A percentile compares a stretch with the other conserved stretches of the same genome.
Conservation (phyloP, 2,329 filamentous ascomycete species). For the Metarhizium anisopliae region DNA sequence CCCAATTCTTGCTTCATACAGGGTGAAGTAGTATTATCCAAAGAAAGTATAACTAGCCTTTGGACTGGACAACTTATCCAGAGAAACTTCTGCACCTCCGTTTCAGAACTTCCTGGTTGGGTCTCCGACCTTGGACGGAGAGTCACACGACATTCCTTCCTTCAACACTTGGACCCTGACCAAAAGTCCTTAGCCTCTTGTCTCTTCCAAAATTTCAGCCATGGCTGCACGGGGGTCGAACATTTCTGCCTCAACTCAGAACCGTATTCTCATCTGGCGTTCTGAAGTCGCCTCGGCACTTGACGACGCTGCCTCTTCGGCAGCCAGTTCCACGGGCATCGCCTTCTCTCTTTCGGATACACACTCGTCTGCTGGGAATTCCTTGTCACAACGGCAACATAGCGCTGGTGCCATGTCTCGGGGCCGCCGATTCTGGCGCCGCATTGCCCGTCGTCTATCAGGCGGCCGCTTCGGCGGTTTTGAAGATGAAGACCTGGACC, state of each 20-base stretch:
- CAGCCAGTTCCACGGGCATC: conserved; percentile 15
- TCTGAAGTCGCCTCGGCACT: conserved; percentile 34
- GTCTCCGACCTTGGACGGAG: not conserved
- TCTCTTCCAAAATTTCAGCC: not conserved
- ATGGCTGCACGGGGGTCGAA: not conserved
- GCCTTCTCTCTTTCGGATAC: conserved; percentile 6
- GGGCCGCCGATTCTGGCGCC: conserved; percentile 14
- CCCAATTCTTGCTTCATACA: not conserved
- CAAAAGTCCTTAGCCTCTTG: not conserved
- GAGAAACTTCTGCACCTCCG: not conserved
- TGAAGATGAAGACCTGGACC: conserved; percentile 4
- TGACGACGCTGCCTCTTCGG: conserved; percentile 18
- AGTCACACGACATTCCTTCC: not conserved
- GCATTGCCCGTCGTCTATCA: conserved; percentile 14
- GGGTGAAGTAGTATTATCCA: no score
- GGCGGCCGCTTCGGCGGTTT: conserved; percentile 6
- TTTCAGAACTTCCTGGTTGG: not conserved
- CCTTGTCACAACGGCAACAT: not conserved
- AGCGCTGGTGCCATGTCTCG: conserved; percentile 5
- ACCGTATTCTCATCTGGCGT: conserved; percentile 40
- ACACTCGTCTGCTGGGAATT: conserved; percentile 7
- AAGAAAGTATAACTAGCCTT: no score
- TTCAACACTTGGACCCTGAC: not conserved
- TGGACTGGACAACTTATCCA: no score
- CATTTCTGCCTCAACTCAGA: conserved; percentile 7